phyloP scores from a whole-genome alignment of 2,329 filamentous ascomycete genomes.

The Arthrobotrys entomopaga region DNA sequence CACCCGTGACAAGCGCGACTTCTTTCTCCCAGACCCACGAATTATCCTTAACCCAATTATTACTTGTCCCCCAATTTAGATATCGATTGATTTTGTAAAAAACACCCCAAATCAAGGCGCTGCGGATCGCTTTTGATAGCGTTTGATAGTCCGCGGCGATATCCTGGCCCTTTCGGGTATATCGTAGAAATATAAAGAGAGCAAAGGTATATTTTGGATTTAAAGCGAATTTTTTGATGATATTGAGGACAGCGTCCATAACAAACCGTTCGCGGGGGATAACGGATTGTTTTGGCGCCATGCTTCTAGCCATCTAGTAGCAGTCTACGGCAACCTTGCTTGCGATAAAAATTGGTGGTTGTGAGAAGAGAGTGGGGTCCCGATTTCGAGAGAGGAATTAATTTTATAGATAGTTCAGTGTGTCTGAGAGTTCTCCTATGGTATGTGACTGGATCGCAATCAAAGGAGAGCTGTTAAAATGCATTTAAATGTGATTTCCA shows the following conservation, averaged over 20 bases:
- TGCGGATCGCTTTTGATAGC: conserved; percentile 67
- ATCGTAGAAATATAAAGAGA: conserved; percentile 71
- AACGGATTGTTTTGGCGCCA: conserved; percentile 47
- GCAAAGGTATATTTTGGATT: conserved; percentile 74
- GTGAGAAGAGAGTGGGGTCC: no score
- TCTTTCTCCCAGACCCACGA: conserved; percentile 74
- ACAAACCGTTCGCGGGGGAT: conserved; percentile 53
- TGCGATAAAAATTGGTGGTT: not conserved
- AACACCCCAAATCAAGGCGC: conserved; percentile 68
- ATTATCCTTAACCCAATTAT: conserved; percentile 67
- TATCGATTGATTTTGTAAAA: conserved; percentile 66
- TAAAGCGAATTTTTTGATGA: conserved; percentile 70
- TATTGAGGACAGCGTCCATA: conserved; percentile 44
- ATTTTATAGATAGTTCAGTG: no score
- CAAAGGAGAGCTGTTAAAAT: not conserved
- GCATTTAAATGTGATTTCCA: not conserved
- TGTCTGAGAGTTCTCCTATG: no score
- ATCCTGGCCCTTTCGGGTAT: conserved; percentile 71
- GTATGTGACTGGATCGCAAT: not conserved
- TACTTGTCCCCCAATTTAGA: conserved; percentile 66
- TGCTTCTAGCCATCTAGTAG: not conserved
- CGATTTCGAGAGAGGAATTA: no score
- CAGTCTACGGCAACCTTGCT: not conserved
- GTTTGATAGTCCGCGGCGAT: conserved; percentile 67
- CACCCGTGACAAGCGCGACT: conserved; percentile 78